A percentile compares a stretch with the other conserved stretches of the same genome.
phyloP scores from a whole-genome alignment of 2,329 filamentous ascomycete species.

The Venturia nashicola region DNA sequence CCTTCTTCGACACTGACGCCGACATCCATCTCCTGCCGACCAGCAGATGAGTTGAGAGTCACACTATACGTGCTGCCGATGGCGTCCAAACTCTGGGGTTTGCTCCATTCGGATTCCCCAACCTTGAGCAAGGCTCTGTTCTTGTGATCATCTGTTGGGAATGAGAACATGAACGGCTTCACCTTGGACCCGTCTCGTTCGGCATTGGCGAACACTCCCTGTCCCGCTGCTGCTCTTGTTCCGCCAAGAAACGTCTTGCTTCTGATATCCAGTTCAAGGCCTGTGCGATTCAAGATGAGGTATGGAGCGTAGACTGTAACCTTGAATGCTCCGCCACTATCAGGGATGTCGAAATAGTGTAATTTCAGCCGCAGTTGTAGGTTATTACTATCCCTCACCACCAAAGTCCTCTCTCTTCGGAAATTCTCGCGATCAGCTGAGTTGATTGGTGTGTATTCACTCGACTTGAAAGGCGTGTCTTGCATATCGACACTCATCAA shows the following conservation, averaged over 20 bases:
- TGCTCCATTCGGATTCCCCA: slow-evolving; percentile 89
- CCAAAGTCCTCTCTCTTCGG: slow-evolving; percentile 63
- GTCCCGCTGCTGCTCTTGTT: slow-evolving; percentile 71
- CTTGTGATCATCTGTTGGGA: slow-evolving; percentile 72
- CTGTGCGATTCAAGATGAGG: slow-evolving; percentile 89
- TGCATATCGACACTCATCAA: slow-evolving; percentile 93
- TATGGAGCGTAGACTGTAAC: slow-evolving; percentile 94
- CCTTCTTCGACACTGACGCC: slow-evolving; percentile 83
- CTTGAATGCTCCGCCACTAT: slow-evolving; percentile 91
- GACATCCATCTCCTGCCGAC: slow-evolving; percentile 72
- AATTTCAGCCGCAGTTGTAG: slow-evolving; percentile 69
- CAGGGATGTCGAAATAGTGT: slow-evolving; percentile 80
- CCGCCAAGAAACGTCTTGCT: slow-evolving; percentile 82
- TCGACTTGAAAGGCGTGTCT: slow-evolving; percentile 86
- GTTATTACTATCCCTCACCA: slow-evolving; percentile 75
- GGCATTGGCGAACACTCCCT: slow-evolving; percentile 48
- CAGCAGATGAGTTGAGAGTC: slow-evolving; percentile 60
- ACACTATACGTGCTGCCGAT: slow-evolving; percentile 90
- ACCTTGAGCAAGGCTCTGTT: slow-evolving; percentile 84
- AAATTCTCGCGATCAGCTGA: slow-evolving; percentile 80
- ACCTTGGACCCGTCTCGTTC: slow-evolving; percentile 55
- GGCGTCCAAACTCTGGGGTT: slow-evolving; percentile 93
- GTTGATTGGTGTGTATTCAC: slow-evolving; percentile 96
- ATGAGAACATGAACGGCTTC: slow-evolving; percentile 93
- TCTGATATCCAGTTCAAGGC: slow-evolving; percentile 73